A percentile compares a stretch with the other conserved stretches of the same genome.
phyloP scores from a whole-genome alignment of 345 rosid genomes.

The Corchorus capsularis region DNA sequence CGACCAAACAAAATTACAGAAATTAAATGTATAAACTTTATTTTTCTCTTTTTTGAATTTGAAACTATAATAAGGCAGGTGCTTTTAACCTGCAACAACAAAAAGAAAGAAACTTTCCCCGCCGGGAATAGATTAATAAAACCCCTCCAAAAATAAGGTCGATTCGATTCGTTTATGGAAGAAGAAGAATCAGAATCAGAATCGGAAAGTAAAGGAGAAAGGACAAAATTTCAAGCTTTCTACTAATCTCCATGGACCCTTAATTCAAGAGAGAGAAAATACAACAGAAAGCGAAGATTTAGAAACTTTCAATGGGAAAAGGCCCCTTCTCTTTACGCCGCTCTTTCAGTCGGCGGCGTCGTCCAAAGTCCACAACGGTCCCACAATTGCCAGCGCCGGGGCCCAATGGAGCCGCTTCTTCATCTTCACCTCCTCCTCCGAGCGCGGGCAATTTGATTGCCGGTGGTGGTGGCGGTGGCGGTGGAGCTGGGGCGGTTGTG shows the following conservation, averaged over 20 bases:
- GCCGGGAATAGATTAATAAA: background rate
- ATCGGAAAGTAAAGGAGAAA: background rate
- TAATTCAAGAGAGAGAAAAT: background rate
- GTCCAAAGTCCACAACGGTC: conserved; percentile 39
- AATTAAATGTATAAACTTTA: no score
- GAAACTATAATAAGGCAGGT: no score
- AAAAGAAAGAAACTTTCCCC: no score
- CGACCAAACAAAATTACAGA: no score
- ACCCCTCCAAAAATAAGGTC: no score
- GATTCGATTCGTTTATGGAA: conserved; percentile 28
- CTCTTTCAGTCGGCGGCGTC: conserved; percentile 44
- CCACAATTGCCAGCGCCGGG: conserved; percentile 20
- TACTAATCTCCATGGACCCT: background rate
- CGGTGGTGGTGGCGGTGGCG: conserved; percentile 29
- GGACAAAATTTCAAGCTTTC: background rate
- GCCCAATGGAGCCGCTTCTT: background rate
- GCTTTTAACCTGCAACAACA: background rate
- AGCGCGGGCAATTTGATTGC: conserved; percentile 10
- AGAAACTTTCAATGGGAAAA: conserved; percentile 47
- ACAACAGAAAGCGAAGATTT: background rate
- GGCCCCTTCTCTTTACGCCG: conserved; percentile 46
- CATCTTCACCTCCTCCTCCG: conserved; percentile 35
- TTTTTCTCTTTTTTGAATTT: no score
- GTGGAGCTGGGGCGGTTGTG: conserved; percentile 28
- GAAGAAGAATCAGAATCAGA: conserved; percentile 21